A percentile compares a stretch with the other conserved stretches of the same genome.
phyloP scores from a whole-genome alignment of 768 basidiomycete species.

The Suillus discolor region DNA sequence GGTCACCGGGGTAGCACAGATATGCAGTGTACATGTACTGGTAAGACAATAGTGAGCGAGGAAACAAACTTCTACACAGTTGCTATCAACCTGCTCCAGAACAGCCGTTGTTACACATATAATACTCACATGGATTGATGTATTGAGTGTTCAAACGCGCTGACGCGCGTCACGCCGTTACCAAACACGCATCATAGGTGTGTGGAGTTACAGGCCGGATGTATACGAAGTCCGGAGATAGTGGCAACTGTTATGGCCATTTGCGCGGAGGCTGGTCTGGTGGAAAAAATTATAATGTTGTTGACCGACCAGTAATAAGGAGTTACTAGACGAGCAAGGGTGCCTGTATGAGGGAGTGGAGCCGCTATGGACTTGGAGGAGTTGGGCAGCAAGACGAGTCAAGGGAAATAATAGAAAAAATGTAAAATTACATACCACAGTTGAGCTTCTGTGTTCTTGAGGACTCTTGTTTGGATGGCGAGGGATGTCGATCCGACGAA shows the following conservation, averaged over 20 bases:
- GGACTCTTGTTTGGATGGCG: not conserved
- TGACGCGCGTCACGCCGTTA: not conserved
- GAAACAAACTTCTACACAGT: not conserved
- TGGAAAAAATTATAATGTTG: not conserved
- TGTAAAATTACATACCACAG: not conserved
- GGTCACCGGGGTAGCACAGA: not conserved
- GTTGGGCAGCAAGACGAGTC: not conserved
- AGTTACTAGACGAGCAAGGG: not conserved
- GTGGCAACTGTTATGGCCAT: not conserved
- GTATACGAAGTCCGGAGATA: not conserved
- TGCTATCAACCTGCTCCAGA: not conserved
- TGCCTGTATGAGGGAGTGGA: not conserved
- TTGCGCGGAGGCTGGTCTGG: not conserved
- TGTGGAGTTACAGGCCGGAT: not conserved
- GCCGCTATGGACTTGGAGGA: not conserved
- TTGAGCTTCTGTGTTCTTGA: too few species aligned
- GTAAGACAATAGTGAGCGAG: not conserved
- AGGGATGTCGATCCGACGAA: not conserved
- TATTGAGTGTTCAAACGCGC: too few species aligned
- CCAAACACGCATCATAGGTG: not conserved
- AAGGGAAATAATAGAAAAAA: not conserved
- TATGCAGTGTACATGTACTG: not conserved
- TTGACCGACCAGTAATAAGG: not conserved
- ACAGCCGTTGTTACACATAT: not conserved
- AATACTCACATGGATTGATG: not conserved